Percentiles rank a stretch among this genome's conserved stretches.
phyloP scores from a whole-genome alignment of 768 basidiomycete species.

The Mycena polygramma region DNA sequence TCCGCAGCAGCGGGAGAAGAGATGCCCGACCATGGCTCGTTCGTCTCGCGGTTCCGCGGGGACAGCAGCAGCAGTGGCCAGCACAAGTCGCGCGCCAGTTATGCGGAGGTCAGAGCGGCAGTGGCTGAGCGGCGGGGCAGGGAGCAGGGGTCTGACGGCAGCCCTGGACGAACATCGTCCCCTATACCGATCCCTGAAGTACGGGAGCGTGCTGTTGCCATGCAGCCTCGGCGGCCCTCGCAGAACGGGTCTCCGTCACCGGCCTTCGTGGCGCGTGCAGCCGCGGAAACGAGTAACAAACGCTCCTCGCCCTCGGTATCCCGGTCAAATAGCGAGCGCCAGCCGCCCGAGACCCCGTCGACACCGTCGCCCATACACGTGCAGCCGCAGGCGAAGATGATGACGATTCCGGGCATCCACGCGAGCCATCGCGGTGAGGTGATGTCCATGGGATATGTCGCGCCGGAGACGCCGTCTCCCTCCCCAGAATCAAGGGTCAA shows the following conservation, averaged over 20 bases:
- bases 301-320: conserved; percentile 5
- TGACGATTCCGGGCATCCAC: conserved; percentile 92
- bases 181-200: conserved; percentile 43
- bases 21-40: conserved; percentile 55
- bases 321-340: conserved; percentile 13
- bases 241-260: conserved; percentile 29
- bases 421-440: conserved; percentile 87
- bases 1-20: conserved; percentile 52
- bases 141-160: conserved; percentile 49
- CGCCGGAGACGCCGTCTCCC: conserved; percentile 57
- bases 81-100: conserved; percentile 66
- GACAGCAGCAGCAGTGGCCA: conserved; percentile 48
- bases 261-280: conserved; percentile 26
- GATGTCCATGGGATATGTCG: conserved; percentile 86
- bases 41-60: conserved; percentile 51
- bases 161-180: conserved; percentile 34
- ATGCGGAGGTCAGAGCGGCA: conserved; percentile 83
- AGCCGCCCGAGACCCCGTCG: conserved; percentile 40
- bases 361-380: conserved; percentile 70
- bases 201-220: conserved; percentile 34
- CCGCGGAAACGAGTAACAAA: background rate
- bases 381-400: conserved; percentile 83
- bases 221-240: conserved; percentile 31
- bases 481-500: conserved; percentile 52
- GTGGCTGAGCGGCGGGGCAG: conserved; percentile 75